Evolutionary conservation across 805 yeast species (phyloP).

Genomic region (Nakazawaea ernobii): DNA sequence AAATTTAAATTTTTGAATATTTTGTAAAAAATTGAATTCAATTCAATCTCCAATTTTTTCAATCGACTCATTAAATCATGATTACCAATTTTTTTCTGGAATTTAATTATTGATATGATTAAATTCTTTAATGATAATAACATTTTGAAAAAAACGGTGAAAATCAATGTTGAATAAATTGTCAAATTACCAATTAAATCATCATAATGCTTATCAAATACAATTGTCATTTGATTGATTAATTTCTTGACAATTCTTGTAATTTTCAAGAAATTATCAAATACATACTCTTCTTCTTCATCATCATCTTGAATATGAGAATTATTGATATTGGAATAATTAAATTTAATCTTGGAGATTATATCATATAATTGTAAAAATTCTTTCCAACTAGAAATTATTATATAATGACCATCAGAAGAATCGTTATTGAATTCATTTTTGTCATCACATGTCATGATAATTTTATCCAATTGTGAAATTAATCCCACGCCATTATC

Average conservation of each 20-base stretch:
- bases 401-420: background rate
- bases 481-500: background rate
- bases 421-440: background rate
- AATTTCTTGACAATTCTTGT: conserved; percentile 22
- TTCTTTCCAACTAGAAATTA: conserved; percentile 9
- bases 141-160: conserved; percentile 21
- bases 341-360: background rate
- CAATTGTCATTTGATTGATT: conserved; percentile 17
- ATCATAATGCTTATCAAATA: conserved; percentile 1
- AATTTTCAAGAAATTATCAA: conserved; percentile 24
- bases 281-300: conserved; percentile 20
- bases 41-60: conserved; percentile 8
- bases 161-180: conserved; percentile 19
- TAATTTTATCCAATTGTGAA: background rate
- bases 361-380: conserved; percentile 21
- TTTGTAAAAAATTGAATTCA: conserved; percentile 7
- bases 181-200: background rate
- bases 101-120: conserved; percentile 10
- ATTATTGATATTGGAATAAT: background rate
- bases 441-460: background rate
- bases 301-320: background rate
- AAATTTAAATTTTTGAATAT: conserved; percentile 7
- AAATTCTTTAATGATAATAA: conserved; percentile 9
- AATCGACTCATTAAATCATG: conserved; percentile 11
- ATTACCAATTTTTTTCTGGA: conserved; percentile 11